A percentile compares a stretch with the other conserved stretches of the same genome.
Evolutionary conservation across 2,329 filamentous ascomycete genomes (phyloP).

Genomic region (Huntiella moniliformis): DNA sequence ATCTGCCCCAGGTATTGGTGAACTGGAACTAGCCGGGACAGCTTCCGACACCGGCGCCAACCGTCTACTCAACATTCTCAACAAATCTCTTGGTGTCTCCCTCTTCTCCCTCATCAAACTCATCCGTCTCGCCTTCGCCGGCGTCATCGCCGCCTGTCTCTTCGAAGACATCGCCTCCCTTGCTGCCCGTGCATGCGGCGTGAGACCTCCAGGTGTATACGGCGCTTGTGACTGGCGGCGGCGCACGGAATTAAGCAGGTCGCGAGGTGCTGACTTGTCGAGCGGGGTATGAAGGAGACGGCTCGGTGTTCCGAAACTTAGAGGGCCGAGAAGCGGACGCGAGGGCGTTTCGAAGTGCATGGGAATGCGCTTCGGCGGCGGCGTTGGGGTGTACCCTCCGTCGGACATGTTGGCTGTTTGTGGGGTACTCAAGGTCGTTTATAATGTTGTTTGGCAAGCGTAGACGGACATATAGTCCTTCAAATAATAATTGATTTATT

Average conservation of each 20-base stretch:
- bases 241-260: conserved; percentile 22
- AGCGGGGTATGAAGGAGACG: conserved; percentile 27
- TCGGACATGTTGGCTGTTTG: conserved; percentile 2
- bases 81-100: conserved; percentile 34
- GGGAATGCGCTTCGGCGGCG: conserved; percentile 6
- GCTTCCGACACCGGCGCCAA: conserved; percentile 30
- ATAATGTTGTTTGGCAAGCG: no score
- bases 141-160: conserved; percentile 40
- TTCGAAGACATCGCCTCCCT: conserved; percentile 38
- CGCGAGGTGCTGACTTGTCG: conserved; percentile 19
- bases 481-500: not conserved
- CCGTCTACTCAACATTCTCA: conserved; percentile 34
- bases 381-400: conserved; percentile 7
- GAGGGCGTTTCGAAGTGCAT: conserved; percentile 11
- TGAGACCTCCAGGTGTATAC: conserved; percentile 22
- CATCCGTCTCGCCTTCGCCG: conserved; percentile 37
- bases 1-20: conserved; percentile 17
- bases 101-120: conserved; percentile 33
- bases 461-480: not conserved
- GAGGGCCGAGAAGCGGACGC: conserved; percentile 9
- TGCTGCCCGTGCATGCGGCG: conserved; percentile 43
- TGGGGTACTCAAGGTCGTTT: no score
- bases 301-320: conserved; percentile 12
- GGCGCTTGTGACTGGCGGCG: conserved; percentile 21
- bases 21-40: conserved; percentile 29